Conservation (phyloP, 169 alveolate genomes). For the Hepatocystis sp. region DNA sequence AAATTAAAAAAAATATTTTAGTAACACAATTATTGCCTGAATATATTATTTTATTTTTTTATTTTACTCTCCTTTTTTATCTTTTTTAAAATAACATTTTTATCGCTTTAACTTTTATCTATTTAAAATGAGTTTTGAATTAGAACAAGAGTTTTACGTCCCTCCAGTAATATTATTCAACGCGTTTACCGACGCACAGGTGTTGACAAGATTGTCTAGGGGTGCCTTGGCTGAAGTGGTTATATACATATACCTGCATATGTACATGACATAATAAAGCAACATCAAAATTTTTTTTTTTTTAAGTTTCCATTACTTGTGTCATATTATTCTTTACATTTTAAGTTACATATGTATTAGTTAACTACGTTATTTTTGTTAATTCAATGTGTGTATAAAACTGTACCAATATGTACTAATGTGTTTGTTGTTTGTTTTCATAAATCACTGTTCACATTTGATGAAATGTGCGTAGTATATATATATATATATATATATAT, state of each 20-base stretch:
- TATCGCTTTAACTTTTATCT: background rate
- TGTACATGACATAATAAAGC: background rate
- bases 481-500: no score
- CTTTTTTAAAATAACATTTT: background rate
- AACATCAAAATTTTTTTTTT: background rate
- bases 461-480: no score
- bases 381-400: no score
- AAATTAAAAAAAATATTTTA: no score
- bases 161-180: conserved; percentile 64
- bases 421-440: no score
- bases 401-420: no score
- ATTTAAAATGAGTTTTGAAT: conserved; percentile 34
- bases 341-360: no score
- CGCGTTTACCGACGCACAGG: conserved; percentile 44
- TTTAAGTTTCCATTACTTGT: background rate
- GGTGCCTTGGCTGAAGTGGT: conserved; percentile 68
- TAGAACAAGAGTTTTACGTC: conserved; percentile 54
- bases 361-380: no score
- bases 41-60: no score
- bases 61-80: background rate
- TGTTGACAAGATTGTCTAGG: conserved; percentile 59
- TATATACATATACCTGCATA: background rate
- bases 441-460: no score
- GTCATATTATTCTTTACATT: background rate
- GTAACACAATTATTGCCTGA: no score